Evolutionary conservation across 1,284 basidiomycete species (phyloP), one percentile per base, ranked within the genome.

Genomic region (Ustilago bromivora): DNA sequence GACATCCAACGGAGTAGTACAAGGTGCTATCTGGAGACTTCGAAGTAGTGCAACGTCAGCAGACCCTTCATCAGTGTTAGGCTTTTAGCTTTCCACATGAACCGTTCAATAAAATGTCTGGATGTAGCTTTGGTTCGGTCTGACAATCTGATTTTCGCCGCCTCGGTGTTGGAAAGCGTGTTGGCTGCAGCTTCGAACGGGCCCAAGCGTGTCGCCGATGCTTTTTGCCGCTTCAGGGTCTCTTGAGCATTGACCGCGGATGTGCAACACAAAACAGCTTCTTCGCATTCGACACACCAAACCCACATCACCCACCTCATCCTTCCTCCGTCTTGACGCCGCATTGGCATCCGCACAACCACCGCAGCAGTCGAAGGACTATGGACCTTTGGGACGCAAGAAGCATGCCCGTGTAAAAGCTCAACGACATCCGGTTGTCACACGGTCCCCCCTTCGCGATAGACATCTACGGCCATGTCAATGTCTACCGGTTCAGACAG

Each of bases 91-190:
- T 51, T 11, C 4, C 23, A 51, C 49, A 28, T 28, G 23, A 28
- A 28, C 23, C 23, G 3, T 28, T 28, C 23, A 28, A 28, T 28
- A 51, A 31, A 7, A 8, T 11, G 1, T 46, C 5, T 51, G 28
- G 13, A 51, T 55, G 59, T 61, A 36, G n/a, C 17, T 11, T n/a
- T n/a, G 9, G 31, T 23, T 0, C 9, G 43, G 52, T 52, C 61
- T 62, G 10, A 63, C 46, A 54, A 23, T 38, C 9, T n/a, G 6
- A 28, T 17, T 13, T 31, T 51, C 8, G n/a, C 15, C 5, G 54
- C 46, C 36, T 11, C 35, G 53, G 53, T 67, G 59, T 61, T 67
- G 65, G 23, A 19, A 53, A 46, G 63, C 52, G 63, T 66, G 63
- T 59, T n/a, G 32, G 40, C 43, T 49, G 57, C 40, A 53, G 46